Conservation (phyloP, 345 rosid genomes). For the Euphorbia tirucalli region DNA sequence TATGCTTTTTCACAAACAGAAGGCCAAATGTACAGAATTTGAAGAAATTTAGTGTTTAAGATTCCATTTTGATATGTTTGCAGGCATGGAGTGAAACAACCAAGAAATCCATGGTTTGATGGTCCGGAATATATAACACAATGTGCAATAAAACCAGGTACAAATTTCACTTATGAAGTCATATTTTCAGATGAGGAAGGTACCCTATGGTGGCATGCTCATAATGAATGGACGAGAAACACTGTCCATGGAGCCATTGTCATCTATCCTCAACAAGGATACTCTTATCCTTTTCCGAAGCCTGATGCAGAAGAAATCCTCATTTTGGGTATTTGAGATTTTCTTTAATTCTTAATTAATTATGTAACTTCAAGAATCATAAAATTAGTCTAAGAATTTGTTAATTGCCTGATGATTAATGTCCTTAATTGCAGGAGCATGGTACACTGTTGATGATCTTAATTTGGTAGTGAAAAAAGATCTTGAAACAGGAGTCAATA, state of each 20-base stretch:
- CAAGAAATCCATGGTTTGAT: slow-evolving; percentile 85
- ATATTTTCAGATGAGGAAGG: slow-evolving; percentile 63
- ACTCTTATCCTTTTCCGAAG: slow-evolving; percentile 8
- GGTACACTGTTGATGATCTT: slow-evolving; percentile 37
- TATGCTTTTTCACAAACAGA: background rate
- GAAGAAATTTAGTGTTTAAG: too few relatives aligned
- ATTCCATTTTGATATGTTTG: too few relatives aligned
- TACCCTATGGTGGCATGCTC: too few relatives aligned
- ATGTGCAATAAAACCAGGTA: slow-evolving; percentile 76
- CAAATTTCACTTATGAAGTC: slow-evolving; percentile 58
- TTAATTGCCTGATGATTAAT: background rate
- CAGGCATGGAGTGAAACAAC: slow-evolving; percentile 62
- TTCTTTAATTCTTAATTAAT: too few relatives aligned
- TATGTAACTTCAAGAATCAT: too few relatives aligned
- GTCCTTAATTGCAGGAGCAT: slow-evolving; percentile 20
- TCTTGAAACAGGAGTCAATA: slow-evolving; percentile 36
- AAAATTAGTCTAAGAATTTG: too few relatives aligned
- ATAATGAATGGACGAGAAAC: too few relatives aligned
- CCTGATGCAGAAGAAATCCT: slow-evolving; percentile 17
- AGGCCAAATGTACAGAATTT: too few relatives aligned
- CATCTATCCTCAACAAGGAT: slow-evolving; percentile 12
- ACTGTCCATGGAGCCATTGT: slow-evolving; percentile 73
- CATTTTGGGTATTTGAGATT: slow-evolving; percentile 13
- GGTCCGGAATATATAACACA: slow-evolving; percentile 82
- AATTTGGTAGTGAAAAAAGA: slow-evolving; percentile 22